Evolutionary conservation across 805 yeast genomes (phyloP).

Genomic region (Teunomyces aglyptinius): DNA sequence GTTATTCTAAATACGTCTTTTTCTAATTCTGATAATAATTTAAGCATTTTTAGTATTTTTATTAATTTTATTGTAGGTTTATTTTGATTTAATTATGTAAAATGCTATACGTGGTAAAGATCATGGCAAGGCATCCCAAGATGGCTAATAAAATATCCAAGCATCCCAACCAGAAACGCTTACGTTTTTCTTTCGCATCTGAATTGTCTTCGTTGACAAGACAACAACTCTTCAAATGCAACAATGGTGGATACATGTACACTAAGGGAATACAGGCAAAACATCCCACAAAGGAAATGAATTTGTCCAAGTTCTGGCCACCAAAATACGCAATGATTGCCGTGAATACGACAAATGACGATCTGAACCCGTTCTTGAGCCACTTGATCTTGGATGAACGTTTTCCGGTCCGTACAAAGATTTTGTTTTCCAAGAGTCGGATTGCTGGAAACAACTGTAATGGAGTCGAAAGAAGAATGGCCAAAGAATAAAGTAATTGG

Average conservation of each 20-base stretch:
- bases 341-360: conserved; percentile 52
- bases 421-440: conserved; percentile 62
- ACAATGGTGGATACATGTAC: conserved; percentile 80
- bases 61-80: not conserved
- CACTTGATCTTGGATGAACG: conserved; percentile 53
- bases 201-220: conserved; percentile 15
- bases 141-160: conserved; percentile 50
- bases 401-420: conserved; percentile 56
- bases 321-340: conserved; percentile 63
- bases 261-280: conserved; percentile 85
- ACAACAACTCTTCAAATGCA: conserved; percentile 59
- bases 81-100: conserved; percentile 14
- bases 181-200: conserved; percentile 20
- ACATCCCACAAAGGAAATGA: conserved; percentile 80
- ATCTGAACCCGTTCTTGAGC: conserved; percentile 61
- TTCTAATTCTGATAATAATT: not conserved
- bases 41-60: not conserved
- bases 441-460: conserved; percentile 78
- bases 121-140: conserved; percentile 61
- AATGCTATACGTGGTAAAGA: conserved; percentile 66
- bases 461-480: conserved; percentile 78
- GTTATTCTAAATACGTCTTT: not conserved
- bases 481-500: conserved; percentile 70
- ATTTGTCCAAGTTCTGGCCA: conserved; percentile 64
- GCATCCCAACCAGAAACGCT: conserved; percentile 34